These are phyloP conservation scores for Capsicum pubescens DNA, from an alignment of 257 asterid species.

Conservation along the genomic window DNA sequence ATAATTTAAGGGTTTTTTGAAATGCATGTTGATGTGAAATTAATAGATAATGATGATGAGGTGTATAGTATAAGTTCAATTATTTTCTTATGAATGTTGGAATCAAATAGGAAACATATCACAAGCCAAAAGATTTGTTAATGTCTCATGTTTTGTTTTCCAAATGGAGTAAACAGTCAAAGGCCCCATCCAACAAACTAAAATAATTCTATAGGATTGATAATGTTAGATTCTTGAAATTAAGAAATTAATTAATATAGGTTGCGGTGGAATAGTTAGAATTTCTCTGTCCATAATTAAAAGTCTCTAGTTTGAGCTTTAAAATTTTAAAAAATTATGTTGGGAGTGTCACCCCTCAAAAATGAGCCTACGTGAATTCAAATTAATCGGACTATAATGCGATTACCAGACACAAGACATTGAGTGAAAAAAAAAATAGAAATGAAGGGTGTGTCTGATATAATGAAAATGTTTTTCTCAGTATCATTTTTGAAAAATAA, in stretches of 20 bases:
- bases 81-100: slow-evolving; percentile 7
- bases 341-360: too few relatives aligned
- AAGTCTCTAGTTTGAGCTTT: too few relatives aligned
- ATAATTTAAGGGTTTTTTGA: neutral
- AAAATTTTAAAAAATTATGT: too few relatives aligned
- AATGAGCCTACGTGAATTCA: too few relatives aligned
- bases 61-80: slow-evolving; percentile 14
- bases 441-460: too few relatives aligned
- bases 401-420: too few relatives aligned
- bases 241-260: slow-evolving; percentile 8
- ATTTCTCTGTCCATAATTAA: too few relatives aligned
- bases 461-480: too few relatives aligned
- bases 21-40: neutral
- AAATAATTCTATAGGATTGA: slow-evolving; percentile 34
- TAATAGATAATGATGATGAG: slow-evolving; percentile 3
- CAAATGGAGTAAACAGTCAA: slow-evolving; percentile 38
- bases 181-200: slow-evolving; percentile 39
- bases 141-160: slow-evolving; percentile 38
- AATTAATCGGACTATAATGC: too few relatives aligned
- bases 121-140: slow-evolving; percentile 27
- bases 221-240: slow-evolving; percentile 48
- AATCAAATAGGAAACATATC: slow-evolving; percentile 15
- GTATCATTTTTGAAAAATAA: too few relatives aligned
- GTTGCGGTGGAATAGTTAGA: too few relatives aligned
- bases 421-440: too few relatives aligned